Conservation (phyloP, 306 rosid species). For the Glycine tomentella region DNA sequence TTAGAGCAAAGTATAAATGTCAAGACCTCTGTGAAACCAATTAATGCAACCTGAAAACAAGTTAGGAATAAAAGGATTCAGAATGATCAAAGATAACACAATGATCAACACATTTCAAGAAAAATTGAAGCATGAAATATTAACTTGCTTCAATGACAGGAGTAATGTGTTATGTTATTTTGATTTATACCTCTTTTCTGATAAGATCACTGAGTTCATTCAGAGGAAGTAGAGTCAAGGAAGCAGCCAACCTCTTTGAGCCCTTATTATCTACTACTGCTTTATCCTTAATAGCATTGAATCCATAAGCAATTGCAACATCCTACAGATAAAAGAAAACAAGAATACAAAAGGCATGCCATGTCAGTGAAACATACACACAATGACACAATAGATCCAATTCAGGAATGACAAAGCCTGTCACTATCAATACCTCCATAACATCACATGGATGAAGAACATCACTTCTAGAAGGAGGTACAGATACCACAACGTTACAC, state of each 20-base stretch:
- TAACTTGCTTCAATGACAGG: slow-evolving; percentile 33
- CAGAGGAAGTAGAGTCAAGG: slow-evolving; percentile 76
- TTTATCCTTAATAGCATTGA: slow-evolving; percentile 78
- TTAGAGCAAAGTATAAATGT: slow-evolving; percentile 85
- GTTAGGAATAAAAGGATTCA: slow-evolving; percentile 27
- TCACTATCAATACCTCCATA: slow-evolving; percentile 74
- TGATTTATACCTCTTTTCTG: slow-evolving; percentile 69
- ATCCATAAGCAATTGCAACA: slow-evolving; percentile 95
- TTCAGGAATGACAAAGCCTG: slow-evolving; percentile 12
- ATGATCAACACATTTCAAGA: background rate
- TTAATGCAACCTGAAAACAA: slow-evolving; percentile 71
- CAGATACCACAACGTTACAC: slow-evolving; percentile 60
- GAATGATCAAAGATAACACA: background rate
- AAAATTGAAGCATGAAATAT: slow-evolving; percentile 10
- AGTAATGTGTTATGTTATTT: background rate
- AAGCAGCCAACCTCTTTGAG: slow-evolving; percentile 71
- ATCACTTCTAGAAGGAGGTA: slow-evolving; percentile 96
- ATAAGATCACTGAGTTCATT: slow-evolving; percentile 84
- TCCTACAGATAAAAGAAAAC: slow-evolving; percentile 57
- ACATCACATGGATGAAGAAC: slow-evolving; percentile 96
- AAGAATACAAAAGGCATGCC: slow-evolving; percentile 11
- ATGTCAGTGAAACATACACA: slow-evolving; percentile 37
- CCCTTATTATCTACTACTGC: slow-evolving; percentile 82
- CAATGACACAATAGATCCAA: slow-evolving; percentile 32
- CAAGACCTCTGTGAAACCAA: slow-evolving; percentile 91